A percentile compares a stretch with the other conserved stretches of the same genome.
Conservation (phyloP, 2,329 filamentous ascomycete genomes). For the Diaporthe helianthi region DNA sequence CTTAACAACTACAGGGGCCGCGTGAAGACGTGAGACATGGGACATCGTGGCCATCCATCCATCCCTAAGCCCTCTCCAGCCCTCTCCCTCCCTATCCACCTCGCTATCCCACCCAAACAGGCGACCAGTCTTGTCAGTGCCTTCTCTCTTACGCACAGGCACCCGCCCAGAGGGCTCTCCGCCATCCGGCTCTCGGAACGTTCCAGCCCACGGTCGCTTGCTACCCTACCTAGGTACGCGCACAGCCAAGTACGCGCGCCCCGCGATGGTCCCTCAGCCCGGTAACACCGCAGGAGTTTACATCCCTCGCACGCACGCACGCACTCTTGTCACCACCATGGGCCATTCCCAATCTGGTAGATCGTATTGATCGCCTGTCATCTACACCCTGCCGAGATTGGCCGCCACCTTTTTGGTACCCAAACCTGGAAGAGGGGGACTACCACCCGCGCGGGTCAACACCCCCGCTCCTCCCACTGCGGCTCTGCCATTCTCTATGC, state of each 20-base stretch:
- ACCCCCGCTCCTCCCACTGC: background rate
- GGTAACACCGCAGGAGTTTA: slow-evolving; percentile 31
- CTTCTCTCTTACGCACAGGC: background rate
- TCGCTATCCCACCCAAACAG: background rate
- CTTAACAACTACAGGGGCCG: background rate
- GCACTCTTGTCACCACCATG: background rate
- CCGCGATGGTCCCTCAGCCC: slow-evolving; percentile 12
- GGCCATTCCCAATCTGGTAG: background rate
- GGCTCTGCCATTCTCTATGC: background rate
- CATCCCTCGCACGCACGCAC: background rate
- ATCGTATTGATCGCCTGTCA: slow-evolving; percentile 24
- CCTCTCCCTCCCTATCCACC: background rate
- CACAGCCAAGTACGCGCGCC: slow-evolving; percentile 6
- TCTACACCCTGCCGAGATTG: slow-evolving; percentile 16
- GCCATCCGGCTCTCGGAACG: slow-evolving; percentile 7
- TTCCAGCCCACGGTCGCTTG: background rate
- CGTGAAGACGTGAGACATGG: slow-evolving; percentile 5
- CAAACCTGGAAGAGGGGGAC: slow-evolving; percentile 11
- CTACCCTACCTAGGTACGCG: background rate
- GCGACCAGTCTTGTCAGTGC: background rate
- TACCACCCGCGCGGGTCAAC: slow-evolving; percentile 15
- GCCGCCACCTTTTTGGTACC: background rate
- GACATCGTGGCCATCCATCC: background rate
- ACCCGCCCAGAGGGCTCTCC: background rate
- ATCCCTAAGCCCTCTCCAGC: too few species aligned